Conservation (phyloP, 1,284 basidiomycete species). For the Rhodofomes roseus region DNA sequence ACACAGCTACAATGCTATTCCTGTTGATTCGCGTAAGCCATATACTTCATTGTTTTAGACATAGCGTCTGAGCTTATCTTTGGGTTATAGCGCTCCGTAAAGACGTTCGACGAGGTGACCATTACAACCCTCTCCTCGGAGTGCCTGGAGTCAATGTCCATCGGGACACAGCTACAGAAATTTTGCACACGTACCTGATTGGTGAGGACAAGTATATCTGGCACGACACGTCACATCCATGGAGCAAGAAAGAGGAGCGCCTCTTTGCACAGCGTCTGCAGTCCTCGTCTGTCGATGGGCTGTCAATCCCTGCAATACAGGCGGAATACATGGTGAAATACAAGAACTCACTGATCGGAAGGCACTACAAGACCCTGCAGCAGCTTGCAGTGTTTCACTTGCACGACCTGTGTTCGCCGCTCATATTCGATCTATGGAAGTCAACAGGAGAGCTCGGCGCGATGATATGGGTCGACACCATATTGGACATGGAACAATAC, state of each 20-base stretch:
- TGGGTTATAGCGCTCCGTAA: neutral
- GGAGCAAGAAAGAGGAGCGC: constrained; percentile 5
- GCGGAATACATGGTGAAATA: constrained; percentile 36
- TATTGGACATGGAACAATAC: constrained; percentile 31
- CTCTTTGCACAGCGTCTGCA: neutral
- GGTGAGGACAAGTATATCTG: constrained; percentile 4
- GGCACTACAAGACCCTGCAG: constrained; percentile 37
- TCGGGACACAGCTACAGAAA: neutral
- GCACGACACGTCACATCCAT: neutral
- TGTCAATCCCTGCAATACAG: constrained; percentile 26
- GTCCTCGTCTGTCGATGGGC: constrained; percentile 15
- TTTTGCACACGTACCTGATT: neutral
- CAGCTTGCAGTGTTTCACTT: constrained; percentile 16
- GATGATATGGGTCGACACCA: constrained; percentile 34
- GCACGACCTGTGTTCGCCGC: constrained; percentile 2
- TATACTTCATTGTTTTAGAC: neutral
- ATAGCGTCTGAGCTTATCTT: no score
- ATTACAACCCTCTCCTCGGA: neutral
- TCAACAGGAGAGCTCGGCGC: constrained; percentile 30
- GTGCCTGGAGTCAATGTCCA: neutral
- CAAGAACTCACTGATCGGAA: constrained; percentile 35
- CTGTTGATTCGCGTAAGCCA: neutral
- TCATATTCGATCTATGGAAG: constrained; percentile 19
- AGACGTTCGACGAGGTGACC: neutral
- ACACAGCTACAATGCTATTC: neutral